Conservation (phyloP, 352 stramenopile species). For the Globisporangium okanoganense region DNA sequence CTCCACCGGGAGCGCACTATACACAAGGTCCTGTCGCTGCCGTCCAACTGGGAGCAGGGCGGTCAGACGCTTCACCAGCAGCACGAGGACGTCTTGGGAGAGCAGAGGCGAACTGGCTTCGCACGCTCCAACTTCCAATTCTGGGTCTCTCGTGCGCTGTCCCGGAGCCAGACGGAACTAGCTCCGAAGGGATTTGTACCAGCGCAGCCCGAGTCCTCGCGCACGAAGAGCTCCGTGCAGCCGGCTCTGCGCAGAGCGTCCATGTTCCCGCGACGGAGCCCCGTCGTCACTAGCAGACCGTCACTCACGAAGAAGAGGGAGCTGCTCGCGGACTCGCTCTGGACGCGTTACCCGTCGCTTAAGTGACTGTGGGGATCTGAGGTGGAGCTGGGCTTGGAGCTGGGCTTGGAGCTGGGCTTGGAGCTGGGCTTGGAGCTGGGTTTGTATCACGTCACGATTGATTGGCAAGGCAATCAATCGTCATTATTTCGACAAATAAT, state of each 20-base stretch:
- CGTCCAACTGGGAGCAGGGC: neutral
- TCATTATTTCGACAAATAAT: too few relatives aligned
- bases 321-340: conserved; percentile 4
- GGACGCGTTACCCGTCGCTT: neutral
- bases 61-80: neutral
- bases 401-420: too few relatives aligned
- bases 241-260: neutral
- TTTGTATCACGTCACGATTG: too few relatives aligned
- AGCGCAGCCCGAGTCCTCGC: neutral
- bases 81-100: neutral
- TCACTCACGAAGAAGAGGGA: conserved; percentile 4
- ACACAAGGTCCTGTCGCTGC: conserved; percentile 1
- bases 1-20: neutral
- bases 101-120: neutral
- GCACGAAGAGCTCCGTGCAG: neutral
- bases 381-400: too few relatives aligned
- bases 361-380: too few relatives aligned
- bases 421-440: too few relatives aligned
- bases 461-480: neutral
- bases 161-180: neutral
- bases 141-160: neutral
- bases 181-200: neutral
- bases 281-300: neutral
- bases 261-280: neutral
- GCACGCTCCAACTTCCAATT: neutral